Evolutionary conservation across 2,329 filamentous ascomycete species (phyloP), one percentile per base, ranked within the genome.

Genomic region (Dissoconium aciculare): DNA sequence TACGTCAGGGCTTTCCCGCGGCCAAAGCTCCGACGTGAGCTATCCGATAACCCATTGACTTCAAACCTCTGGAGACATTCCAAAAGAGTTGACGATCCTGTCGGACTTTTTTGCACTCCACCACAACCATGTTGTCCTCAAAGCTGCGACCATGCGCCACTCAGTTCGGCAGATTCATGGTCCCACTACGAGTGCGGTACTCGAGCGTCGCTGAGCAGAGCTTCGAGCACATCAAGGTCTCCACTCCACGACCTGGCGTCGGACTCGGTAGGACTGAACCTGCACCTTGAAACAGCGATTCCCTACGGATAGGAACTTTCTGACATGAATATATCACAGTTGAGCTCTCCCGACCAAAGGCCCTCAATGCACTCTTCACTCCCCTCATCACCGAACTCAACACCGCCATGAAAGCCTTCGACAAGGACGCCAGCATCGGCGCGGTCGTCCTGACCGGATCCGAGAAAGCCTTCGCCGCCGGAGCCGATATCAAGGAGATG

Each of bases 401-500:
- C 59, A 61, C 75, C 43, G 81, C 81, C 17, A 69, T 93, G 32
- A 60, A 59, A 39, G 65, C 70, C 35, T 74, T 85, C 59, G 78
- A 87, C 50, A 56, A 66, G 28, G 73, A 79, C 39, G 66, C 75
- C 34, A 64, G 68, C 17, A 77, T 84, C 41, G 71, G 72, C 6
- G 78, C 77, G 45, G 82, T 92, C 46, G 59, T 98, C 36, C 66
- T 98, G 35, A 94, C 89, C 1, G 89, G 89, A 33, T 91, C 78
- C 27, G 67, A 83, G 43, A 83, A 78, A 57, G 85, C 87, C 25
- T 98, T 94, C 52, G 87, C 87, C 54, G 87, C 89, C 26, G 89
- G 89, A 30, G 89, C 89, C 38, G 89, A 98, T 58, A 98, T 98
- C 64, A 95, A 95, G 60, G 89, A 98, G 60, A 98, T 98, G 89